Conservation (phyloP, 108 stramenopile species). For the Cyclotella atomus region DNA sequence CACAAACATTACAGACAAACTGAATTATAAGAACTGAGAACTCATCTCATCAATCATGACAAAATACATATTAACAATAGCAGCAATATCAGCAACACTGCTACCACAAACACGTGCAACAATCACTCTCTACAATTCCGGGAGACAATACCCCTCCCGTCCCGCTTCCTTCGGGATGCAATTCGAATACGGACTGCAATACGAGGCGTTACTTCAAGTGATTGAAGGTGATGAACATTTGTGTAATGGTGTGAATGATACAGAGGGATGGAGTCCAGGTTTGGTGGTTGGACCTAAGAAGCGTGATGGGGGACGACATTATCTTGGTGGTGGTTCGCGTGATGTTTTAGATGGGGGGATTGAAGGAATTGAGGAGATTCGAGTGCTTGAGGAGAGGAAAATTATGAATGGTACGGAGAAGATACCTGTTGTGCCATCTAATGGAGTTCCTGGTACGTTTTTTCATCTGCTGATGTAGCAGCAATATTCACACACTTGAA, state of each 20-base stretch:
- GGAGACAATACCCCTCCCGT: slow-evolving; percentile 27
- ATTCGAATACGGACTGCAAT: slow-evolving; percentile 38
- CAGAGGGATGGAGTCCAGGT: too few species aligned
- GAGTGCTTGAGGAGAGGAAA: slow-evolving; percentile 2
- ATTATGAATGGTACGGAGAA: background rate
- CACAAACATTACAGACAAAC: too few species aligned
- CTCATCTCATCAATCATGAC: background rate
- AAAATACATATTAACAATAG: background rate
- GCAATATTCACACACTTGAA: too few species aligned
- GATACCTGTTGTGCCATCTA: slow-evolving; percentile 27
- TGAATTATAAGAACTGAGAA: too few species aligned
- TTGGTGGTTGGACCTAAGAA: too few species aligned
- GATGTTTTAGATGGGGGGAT: background rate
- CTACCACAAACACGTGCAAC: background rate
- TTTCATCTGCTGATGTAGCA: background rate
- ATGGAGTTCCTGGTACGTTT: slow-evolving; percentile 37
- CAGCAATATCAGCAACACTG: background rate
- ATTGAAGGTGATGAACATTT: slow-evolving; percentile 23
- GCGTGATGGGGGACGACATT: background rate
- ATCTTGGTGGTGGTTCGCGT: background rate
- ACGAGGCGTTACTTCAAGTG: slow-evolving; percentile 28
- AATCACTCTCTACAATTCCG: slow-evolving; percentile 19
- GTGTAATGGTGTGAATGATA: slow-evolving; percentile 18
- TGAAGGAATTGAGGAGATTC: background rate
- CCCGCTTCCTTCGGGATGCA: slow-evolving; percentile 31